Percentiles rank a stretch among this genome's conserved stretches.
Evolutionary conservation across 768 basidiomycete genomes (phyloP).

Genomic region (Termitomyces sp.): DNA sequence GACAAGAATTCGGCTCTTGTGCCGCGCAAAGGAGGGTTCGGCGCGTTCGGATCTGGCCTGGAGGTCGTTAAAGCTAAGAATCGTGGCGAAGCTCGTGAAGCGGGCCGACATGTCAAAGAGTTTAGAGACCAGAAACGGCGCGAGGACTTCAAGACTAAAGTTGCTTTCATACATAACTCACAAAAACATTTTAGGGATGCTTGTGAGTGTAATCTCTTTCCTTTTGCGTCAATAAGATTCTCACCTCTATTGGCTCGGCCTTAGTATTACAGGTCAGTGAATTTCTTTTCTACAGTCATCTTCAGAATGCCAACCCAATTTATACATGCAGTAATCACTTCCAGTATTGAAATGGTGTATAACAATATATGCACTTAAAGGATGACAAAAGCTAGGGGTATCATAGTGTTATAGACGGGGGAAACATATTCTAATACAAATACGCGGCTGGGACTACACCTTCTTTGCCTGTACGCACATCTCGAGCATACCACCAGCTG

Average conservation of each 20-base stretch:
- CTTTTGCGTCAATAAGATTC: not conserved
- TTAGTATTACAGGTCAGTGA: slow-evolving; percentile 18
- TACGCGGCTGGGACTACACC: slow-evolving; percentile 92
- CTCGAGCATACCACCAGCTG: slow-evolving; percentile 95
- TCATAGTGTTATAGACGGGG: slow-evolving; percentile 27
- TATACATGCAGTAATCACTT: not conserved
- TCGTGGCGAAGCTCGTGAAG: slow-evolving; percentile 91
- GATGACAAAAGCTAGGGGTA: slow-evolving; percentile 16
- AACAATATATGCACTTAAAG: slow-evolving; percentile 5
- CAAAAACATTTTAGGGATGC: slow-evolving; percentile 90
- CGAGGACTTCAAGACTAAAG: slow-evolving; percentile 81
- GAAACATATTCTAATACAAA: slow-evolving; percentile 60
- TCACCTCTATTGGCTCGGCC: not conserved
- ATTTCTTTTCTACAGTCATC: not conserved
- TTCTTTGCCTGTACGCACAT: slow-evolving; percentile 72
- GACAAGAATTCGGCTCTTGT: slow-evolving; percentile 86
- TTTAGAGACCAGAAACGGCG: slow-evolving; percentile 75
- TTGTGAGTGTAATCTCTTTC: slow-evolving; percentile 32
- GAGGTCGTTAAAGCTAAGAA: slow-evolving; percentile 89
- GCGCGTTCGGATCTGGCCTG: slow-evolving; percentile 77
- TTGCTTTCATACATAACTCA: slow-evolving; percentile 73
- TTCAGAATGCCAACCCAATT: not conserved
- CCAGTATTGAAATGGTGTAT: not conserved
- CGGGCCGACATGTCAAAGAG: slow-evolving; percentile 79
- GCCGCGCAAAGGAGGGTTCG: slow-evolving; percentile 79